phyloP scores from a whole-genome alignment of 1,284 basidiomycete species.

The Ustilago lituana region DNA sequence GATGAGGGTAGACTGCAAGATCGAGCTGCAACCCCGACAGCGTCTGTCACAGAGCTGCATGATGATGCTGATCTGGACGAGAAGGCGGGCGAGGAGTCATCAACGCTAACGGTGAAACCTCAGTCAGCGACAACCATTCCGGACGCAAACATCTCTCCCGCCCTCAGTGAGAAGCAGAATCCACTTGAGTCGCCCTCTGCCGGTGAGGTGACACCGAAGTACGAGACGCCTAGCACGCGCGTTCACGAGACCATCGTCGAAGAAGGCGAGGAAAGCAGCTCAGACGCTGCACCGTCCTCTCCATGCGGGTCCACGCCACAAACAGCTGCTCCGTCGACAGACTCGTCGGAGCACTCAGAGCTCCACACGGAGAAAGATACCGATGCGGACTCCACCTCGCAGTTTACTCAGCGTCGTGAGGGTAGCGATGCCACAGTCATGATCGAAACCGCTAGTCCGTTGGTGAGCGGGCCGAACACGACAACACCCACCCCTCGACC shows the following conservation, averaged over 20 bases:
- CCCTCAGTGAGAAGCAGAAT: background rate
- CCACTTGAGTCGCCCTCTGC: constrained; percentile 18
- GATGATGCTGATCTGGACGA: constrained; percentile 2
- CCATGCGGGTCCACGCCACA: constrained; percentile 15
- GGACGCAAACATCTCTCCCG: background rate
- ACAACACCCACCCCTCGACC: constrained; percentile 42
- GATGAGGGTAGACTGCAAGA: constrained; percentile 45
- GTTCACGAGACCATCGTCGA: constrained; percentile 41
- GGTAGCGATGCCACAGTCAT: constrained; percentile 34
- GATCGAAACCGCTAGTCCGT: constrained; percentile 26
- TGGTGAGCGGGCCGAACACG: constrained; percentile 34
- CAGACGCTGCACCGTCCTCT: constrained; percentile 28
- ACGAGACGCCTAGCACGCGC: constrained; percentile 22
- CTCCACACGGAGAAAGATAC: background rate
- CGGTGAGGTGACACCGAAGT: constrained; percentile 24
- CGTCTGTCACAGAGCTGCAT: constrained; percentile 23
- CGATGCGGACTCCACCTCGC: background rate
- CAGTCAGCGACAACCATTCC: background rate
- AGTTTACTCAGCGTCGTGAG: constrained; percentile 7
- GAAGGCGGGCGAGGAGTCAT: background rate
- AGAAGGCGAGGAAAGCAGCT: constrained; percentile 43
- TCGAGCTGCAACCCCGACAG: constrained; percentile 17
- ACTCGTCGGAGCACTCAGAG: background rate
- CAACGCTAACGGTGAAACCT: constrained; percentile 10
- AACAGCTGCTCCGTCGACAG: constrained; percentile 1